These are phyloP conservation scores for Nakazawaea anatomiae DNA, from an alignment of 805 yeast genomes.

Conservation along the genomic window DNA sequence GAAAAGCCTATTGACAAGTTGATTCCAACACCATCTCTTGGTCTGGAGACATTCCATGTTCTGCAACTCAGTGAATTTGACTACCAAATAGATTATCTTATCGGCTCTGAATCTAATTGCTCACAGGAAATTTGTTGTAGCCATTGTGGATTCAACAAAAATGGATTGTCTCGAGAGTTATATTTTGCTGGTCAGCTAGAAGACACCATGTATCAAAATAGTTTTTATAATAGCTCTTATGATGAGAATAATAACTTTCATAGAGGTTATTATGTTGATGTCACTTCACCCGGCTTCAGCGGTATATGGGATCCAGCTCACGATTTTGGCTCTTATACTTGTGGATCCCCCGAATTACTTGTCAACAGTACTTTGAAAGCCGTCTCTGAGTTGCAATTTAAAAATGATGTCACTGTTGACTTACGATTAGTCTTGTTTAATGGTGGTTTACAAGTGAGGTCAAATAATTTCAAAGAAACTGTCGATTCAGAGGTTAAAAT, in stretches of 20 bases:
- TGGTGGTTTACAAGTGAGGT: constrained; percentile 33
- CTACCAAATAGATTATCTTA: constrained; percentile 29
- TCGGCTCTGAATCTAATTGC: constrained; percentile 37
- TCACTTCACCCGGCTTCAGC: constrained; percentile 20
- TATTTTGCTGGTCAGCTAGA: not conserved
- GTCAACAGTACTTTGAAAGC: constrained; percentile 30
- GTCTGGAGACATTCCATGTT: constrained; percentile 25
- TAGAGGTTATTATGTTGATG: constrained; percentile 24
- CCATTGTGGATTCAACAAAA: constrained; percentile 27
- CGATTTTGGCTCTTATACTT: constrained; percentile 32
- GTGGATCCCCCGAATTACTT: constrained; percentile 35
- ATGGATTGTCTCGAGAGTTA: constrained; percentile 15
- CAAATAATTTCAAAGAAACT: constrained; percentile 22
- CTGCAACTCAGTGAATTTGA: constrained; percentile 37
- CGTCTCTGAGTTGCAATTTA: constrained; percentile 8
- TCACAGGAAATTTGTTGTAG: constrained; percentile 32
- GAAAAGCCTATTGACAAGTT: constrained; percentile 7
- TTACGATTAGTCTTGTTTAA: constrained; percentile 30
- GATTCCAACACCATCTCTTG: constrained; percentile 9
- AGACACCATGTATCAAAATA: not conserved
- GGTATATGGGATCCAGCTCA: constrained; percentile 28
- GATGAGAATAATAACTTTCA: constrained; percentile 21
- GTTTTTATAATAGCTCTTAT: constrained; percentile 27
- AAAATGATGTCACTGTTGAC: constrained; percentile 17
- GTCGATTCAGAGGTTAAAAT: constrained; percentile 27